Evolutionary conservation across 805 yeast species (phyloP).

Genomic region (Zygotorulaspora sp.): DNA sequence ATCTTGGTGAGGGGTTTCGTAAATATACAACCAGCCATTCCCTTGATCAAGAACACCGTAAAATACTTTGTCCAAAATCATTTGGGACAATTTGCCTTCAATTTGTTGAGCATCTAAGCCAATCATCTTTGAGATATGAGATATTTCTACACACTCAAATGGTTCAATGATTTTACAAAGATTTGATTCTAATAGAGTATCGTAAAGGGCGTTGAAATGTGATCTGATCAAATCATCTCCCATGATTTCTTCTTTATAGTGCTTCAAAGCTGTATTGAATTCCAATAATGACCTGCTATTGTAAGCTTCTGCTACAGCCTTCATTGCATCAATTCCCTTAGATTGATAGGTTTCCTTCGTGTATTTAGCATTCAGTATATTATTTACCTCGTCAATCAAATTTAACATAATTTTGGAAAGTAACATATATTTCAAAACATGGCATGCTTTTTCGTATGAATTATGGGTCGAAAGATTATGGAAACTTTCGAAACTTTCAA

Average conservation of each 20-base stretch:
- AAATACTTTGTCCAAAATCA: conserved; percentile 94
- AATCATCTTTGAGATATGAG: conserved; percentile 80
- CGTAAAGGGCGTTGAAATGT: conserved; percentile 89
- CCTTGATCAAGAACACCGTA: conserved; percentile 97
- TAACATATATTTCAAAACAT: conserved; percentile 86
- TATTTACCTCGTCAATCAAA: conserved; percentile 77
- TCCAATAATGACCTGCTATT: conserved; percentile 85
- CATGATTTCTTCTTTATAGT: conserved; percentile 69
- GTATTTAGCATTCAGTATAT: conserved; percentile 68
- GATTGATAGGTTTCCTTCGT: conserved; percentile 66
- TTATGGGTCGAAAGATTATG: conserved; percentile 43
- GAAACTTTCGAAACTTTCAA: conserved; percentile 90
- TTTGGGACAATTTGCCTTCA: conserved; percentile 91
- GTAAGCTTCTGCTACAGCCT: conserved; percentile 85
- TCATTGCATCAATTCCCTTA: conserved; percentile 91
- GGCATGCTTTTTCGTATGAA: conserved; percentile 64
- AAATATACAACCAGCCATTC: conserved; percentile 92
- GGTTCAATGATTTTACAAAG: conserved; percentile 93
- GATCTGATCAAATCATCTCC: conserved; percentile 84
- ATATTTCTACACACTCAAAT: conserved; percentile 89
- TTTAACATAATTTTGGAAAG: conserved; percentile 91
- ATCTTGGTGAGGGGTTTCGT: conserved; percentile 84
- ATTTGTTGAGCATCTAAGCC: conserved; percentile 84
- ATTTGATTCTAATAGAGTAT: conserved; percentile 87
- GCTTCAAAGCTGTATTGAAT: conserved; percentile 75